A percentile compares a stretch with the other conserved stretches of the same genome.
phyloP scores from a whole-genome alignment of 2,329 filamentous ascomycete genomes.

The Xylariaceae sp. region DNA sequence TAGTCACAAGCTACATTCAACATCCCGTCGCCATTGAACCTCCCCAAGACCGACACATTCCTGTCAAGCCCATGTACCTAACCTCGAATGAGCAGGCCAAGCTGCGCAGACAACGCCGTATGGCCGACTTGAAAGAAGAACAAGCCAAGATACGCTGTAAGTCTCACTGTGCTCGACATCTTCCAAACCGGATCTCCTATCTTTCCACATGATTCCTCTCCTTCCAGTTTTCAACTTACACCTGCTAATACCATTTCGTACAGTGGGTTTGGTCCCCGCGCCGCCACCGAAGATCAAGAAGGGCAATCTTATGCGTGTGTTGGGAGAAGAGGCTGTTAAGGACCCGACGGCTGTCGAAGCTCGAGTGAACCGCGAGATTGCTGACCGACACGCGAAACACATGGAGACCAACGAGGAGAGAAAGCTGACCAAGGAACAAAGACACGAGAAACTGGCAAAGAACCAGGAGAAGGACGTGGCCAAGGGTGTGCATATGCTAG shows the following conservation, averaged over 20 bases:
- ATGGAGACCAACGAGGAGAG: conserved; percentile 74
- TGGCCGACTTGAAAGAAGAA: conserved; percentile 90
- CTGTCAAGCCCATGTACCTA: conserved; percentile 84
- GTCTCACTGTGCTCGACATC: not conserved
- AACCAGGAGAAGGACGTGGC: conserved; percentile 86
- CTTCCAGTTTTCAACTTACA: not conserved
- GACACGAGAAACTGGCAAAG: conserved; percentile 70
- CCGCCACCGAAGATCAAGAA: conserved; percentile 96
- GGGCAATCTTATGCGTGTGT: conserved; percentile 92
- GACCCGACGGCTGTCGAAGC: conserved; percentile 97
- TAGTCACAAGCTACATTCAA: conserved; percentile 86
- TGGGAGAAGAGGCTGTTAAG: conserved; percentile 86
- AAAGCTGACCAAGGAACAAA: conserved; percentile 82
- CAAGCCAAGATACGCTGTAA: conserved; percentile 80
- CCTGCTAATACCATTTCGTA: conserved; percentile 1
- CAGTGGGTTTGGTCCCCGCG: conserved; percentile 76
- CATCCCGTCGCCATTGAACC: conserved; percentile 88
- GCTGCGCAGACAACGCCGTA: conserved; percentile 79
- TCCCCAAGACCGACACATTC: conserved; percentile 78
- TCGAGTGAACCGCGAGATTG: conserved; percentile 87
- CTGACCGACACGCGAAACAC: conserved; percentile 76
- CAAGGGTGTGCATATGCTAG: conserved; percentile 77
- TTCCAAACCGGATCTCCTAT: not conserved
- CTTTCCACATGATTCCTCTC: not conserved
- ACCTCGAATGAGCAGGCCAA: conserved; percentile 90